A percentile compares a stretch with the other conserved stretches of the same genome.
These are phyloP conservation scores for Phytophthora crassamura DNA, from an alignment of 352 stramenopile genomes.

Conservation along the genomic window DNA sequence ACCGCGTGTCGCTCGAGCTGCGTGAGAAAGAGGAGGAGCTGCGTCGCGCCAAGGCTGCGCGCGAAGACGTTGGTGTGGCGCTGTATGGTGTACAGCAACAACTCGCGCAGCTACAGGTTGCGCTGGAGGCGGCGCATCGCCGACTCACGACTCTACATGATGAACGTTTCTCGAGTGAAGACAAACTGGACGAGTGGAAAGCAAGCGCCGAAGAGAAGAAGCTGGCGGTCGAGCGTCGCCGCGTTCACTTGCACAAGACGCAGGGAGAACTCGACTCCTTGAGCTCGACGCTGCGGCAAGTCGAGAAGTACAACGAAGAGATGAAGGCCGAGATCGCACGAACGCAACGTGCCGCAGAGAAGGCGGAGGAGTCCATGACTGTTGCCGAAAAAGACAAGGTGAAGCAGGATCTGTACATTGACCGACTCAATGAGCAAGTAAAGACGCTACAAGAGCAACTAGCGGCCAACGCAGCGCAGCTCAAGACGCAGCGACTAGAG, in stretches of 20 bases:
- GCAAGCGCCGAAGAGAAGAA: constrained; percentile 69
- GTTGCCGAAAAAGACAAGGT: constrained; percentile 94
- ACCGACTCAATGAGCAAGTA: constrained; percentile 91
- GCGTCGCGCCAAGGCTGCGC: constrained; percentile 62
- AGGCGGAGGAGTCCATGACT: constrained; percentile 93
- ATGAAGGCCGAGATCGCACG: constrained; percentile 95
- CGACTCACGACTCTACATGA: constrained; percentile 73
- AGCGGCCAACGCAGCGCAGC: constrained; percentile 73
- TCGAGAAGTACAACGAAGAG: constrained; percentile 95
- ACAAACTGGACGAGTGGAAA: constrained; percentile 79
- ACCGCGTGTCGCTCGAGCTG: constrained; percentile 73
- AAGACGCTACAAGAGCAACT: constrained; percentile 91
- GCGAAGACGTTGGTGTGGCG: constrained; percentile 92
- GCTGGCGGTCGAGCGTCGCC: constrained; percentile 61
- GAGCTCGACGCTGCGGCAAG: constrained; percentile 85
- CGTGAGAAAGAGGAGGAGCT: constrained; percentile 84
- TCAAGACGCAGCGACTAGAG: constrained; percentile 87
- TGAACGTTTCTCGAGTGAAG: constrained; percentile 71
- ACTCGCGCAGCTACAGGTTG: constrained; percentile 92
- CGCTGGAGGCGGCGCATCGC: constrained; percentile 84
- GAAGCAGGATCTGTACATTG: constrained; percentile 95
- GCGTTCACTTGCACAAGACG: constrained; percentile 79
- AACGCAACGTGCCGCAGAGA: constrained; percentile 92
- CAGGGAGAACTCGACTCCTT: constrained; percentile 90
- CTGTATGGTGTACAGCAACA: constrained; percentile 96